Conservation (phyloP, 2,329 filamentous ascomycete genomes). For the Fusarium compactum region DNA sequence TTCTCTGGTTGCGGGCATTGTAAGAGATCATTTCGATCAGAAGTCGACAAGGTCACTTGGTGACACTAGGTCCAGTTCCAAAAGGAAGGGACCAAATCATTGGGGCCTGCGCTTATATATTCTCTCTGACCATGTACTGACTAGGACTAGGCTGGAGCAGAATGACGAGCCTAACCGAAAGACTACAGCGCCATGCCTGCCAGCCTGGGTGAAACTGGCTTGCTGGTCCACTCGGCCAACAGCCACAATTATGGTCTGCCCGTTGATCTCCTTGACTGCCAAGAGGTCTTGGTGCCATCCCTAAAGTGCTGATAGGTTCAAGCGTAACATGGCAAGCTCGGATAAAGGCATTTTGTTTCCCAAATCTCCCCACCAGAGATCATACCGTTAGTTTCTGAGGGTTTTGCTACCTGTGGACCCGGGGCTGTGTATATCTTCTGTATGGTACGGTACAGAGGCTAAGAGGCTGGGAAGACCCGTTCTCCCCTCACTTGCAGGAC, state of each 20-base stretch:
- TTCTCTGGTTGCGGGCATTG: conserved; percentile 44
- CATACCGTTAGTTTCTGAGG: not conserved
- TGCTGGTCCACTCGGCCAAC: conserved; percentile 39
- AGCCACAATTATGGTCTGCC: conserved; percentile 43
- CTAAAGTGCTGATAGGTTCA: conserved; percentile 40
- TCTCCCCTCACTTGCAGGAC: conserved; percentile 28
- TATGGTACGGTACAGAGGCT: not conserved
- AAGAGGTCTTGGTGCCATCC: conserved; percentile 26
- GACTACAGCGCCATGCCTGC: conserved; percentile 36
- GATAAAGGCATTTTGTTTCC: conserved; percentile 22
- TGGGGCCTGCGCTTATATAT: conserved; percentile 44
- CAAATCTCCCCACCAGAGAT: conserved; percentile 32
- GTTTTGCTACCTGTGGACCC: conserved; percentile 20
- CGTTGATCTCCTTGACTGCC: conserved; percentile 39
- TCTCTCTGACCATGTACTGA: conserved; percentile 30
- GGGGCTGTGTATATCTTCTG: conserved; percentile 43
- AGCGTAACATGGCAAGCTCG: conserved; percentile 21
- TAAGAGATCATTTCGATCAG: conserved; percentile 44
- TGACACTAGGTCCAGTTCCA: conserved; percentile 39
- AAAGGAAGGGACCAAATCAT: conserved; percentile 22
- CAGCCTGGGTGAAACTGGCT: conserved; percentile 31
- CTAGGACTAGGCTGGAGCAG: conserved; percentile 34
- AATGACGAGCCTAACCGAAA: conserved; percentile 38
- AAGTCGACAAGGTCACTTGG: conserved; percentile 35
- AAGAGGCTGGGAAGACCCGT: conserved; percentile 8